Conservation (phyloP, 176 grass and related monocot species). For the Lolium perenne region DNA sequence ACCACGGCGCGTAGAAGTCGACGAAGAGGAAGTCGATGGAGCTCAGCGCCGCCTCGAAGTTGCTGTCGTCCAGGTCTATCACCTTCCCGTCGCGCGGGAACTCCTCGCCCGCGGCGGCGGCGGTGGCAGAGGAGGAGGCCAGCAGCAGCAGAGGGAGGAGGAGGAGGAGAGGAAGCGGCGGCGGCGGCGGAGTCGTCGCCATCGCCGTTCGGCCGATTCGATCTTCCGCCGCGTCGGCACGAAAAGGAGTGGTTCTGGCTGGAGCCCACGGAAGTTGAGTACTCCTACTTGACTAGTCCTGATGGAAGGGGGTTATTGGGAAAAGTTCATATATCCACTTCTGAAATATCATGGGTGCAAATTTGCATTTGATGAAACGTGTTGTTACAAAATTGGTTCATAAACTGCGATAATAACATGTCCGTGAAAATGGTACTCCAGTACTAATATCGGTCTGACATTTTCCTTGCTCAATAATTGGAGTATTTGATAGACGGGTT, state of each 20-base stretch:
- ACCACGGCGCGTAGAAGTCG: conserved; percentile 97
- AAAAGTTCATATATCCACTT: conserved; percentile 23
- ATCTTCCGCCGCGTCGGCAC: conserved; percentile 51
- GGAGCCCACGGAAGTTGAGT: conserved; percentile 32
- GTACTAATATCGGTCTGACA: too few species aligned
- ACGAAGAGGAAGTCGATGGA: conserved; percentile 87
- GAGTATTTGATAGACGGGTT: background rate
- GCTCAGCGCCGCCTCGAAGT: conserved; percentile 77
- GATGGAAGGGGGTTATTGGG: conserved; percentile 1
- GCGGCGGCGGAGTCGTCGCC: conserved; percentile 38
- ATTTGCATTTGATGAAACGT: background rate
- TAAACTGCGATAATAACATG: background rate
- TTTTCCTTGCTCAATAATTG: background rate
- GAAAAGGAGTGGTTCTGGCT: conserved; percentile 16
- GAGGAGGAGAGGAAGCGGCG: conserved; percentile 32
- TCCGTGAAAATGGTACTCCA: background rate
- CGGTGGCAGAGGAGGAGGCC: conserved; percentile 27
- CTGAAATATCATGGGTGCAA: background rate
- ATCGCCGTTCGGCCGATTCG: conserved; percentile 47
- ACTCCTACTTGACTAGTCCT: conserved; percentile 15
- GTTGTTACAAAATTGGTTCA: background rate
- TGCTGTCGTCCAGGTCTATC: conserved; percentile 87
- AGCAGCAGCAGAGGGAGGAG: conserved; percentile 34
- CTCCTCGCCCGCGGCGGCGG: conserved; percentile 34
- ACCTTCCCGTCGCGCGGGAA: conserved; percentile 81